A percentile compares a stretch with the other conserved stretches of the same genome.
Evolutionary conservation across 371 early-diverging fungal species (phyloP).

Genomic region (Blakeslea trispora): DNA sequence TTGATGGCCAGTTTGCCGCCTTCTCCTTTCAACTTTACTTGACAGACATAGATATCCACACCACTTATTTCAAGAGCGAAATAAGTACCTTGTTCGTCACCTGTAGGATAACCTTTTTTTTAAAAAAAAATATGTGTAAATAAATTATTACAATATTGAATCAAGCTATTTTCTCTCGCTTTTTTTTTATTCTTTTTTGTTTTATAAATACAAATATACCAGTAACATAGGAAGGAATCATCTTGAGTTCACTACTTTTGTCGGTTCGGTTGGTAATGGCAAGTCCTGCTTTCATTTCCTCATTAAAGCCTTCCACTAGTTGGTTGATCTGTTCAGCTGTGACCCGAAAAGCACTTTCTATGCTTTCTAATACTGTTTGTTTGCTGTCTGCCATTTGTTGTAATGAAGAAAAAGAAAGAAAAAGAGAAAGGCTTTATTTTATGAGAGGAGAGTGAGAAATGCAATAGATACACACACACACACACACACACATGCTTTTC

Average conservation of each 20-base stretch:
- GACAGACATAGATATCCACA: conserved; percentile 56
- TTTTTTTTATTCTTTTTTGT: too few relatives aligned
- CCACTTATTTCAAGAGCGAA: conserved; percentile 93
- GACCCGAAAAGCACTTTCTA: conserved; percentile 37
- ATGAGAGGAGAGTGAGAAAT: too few relatives aligned
- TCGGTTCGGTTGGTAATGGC: conserved; percentile 14
- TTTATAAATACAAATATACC: too few relatives aligned
- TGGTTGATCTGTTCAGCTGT: conserved; percentile 32
- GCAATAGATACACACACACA: too few relatives aligned
- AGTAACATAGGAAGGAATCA: conserved; percentile 53
- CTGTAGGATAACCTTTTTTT: conserved; percentile 65
- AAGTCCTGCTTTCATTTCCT: conserved; percentile 51
- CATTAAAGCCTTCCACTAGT: conserved; percentile 33
- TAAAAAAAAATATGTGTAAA: background rate
- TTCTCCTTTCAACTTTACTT: conserved; percentile 52
- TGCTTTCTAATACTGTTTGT: conserved; percentile 27
- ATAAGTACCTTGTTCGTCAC: conserved; percentile 84
- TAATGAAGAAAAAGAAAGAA: background rate
- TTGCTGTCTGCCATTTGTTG: conserved; percentile 17
- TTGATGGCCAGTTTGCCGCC: conserved; percentile 50
- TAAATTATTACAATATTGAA: too few relatives aligned
- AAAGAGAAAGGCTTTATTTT: too few relatives aligned
- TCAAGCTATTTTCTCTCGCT: background rate
- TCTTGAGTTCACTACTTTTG: conserved; percentile 37
- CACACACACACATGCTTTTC: too few relatives aligned